phyloP scores from a whole-genome alignment of 192 early-diverging fungal genomes.

The Glomus cerebriforme region DNA sequence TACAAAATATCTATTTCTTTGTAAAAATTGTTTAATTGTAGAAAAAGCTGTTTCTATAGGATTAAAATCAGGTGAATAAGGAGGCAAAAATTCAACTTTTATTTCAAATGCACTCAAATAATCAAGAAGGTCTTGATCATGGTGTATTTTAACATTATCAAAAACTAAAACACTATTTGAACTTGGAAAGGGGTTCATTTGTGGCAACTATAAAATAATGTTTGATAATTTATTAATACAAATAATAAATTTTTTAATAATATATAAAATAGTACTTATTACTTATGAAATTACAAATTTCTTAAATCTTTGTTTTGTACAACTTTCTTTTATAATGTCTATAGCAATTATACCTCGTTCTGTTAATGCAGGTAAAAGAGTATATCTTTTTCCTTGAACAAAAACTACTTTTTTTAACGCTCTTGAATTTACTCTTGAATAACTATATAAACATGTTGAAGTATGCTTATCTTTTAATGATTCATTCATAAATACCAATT shows the following conservation, averaged over 20 bases:
- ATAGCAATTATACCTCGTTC: not conserved
- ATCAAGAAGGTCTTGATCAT: not conserved
- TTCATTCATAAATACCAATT: slow-evolving; percentile 14
- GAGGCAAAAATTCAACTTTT: too few relatives aligned
- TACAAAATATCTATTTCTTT: slow-evolving; percentile 9
- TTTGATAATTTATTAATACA: too few relatives aligned
- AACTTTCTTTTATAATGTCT: not conserved
- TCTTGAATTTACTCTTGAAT: not conserved
- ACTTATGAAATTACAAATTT: not conserved
- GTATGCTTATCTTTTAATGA: not conserved
- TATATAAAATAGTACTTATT: not conserved
- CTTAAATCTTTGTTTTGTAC: too few relatives aligned
- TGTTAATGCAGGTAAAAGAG: not conserved
- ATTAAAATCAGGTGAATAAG: too few relatives aligned
- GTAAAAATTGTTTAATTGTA: too few relatives aligned
- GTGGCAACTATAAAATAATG: not conserved
- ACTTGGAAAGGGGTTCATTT: not conserved
- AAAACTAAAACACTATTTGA: not conserved
- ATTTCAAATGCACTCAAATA: not conserved
- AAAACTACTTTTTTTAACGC: slow-evolving; percentile 4
- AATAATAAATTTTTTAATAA: too few relatives aligned
- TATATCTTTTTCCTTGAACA: not conserved
- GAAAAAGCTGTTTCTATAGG: too few relatives aligned
- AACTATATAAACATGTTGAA: not conserved
- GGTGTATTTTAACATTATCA: slow-evolving; percentile 12